A percentile compares a stretch with the other conserved stretches of the same genome.
phyloP scores from a whole-genome alignment of 1,284 basidiomycete genomes.

The Boletus semigastroideus region DNA sequence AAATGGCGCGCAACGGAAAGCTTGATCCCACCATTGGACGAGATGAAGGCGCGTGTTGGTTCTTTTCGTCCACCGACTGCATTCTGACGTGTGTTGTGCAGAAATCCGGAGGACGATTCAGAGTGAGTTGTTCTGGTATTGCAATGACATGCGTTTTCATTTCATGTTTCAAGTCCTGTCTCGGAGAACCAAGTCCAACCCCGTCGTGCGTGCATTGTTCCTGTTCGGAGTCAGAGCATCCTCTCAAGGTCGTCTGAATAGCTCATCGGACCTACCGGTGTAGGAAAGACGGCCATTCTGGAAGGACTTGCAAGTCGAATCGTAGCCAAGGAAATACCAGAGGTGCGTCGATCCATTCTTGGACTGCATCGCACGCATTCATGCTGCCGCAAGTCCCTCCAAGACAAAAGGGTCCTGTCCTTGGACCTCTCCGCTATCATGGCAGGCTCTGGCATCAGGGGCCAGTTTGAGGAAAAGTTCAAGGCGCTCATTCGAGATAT shows the following conservation, averaged over 20 bases:
- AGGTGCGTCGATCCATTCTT: constrained; percentile 46
- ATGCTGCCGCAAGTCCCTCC: constrained; percentile 57
- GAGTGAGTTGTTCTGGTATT: constrained; percentile 48
- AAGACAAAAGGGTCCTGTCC: constrained; percentile 79
- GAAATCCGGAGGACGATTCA: constrained; percentile 92
- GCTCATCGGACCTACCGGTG: constrained; percentile 80
- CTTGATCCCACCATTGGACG: constrained; percentile 89
- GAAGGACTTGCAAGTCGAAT: constrained; percentile 91
- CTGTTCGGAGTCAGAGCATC: neutral
- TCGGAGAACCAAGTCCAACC: constrained; percentile 84
- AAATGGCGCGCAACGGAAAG: constrained; percentile 80
- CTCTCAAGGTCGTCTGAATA: constrained; percentile 22
- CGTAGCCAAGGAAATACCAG: constrained; percentile 88
- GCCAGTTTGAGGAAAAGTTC: constrained; percentile 92
- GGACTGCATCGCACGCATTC: neutral
- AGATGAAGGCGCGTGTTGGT: constrained; percentile 62
- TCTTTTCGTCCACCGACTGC: neutral
- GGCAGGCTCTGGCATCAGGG: constrained; percentile 86
- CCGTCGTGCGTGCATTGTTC: constrained; percentile 55
- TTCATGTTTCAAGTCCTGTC: constrained; percentile 56
- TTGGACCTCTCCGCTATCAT: constrained; percentile 82
- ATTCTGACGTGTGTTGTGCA: constrained; percentile 25
- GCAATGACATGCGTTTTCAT: too few species aligned
- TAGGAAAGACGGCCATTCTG: constrained; percentile 91
- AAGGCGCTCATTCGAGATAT: constrained; percentile 85